These are phyloP conservation scores for Syncephalastrum sp. DNA, from an alignment of 371 early-diverging fungal genomes.

Conservation along the genomic window DNA sequence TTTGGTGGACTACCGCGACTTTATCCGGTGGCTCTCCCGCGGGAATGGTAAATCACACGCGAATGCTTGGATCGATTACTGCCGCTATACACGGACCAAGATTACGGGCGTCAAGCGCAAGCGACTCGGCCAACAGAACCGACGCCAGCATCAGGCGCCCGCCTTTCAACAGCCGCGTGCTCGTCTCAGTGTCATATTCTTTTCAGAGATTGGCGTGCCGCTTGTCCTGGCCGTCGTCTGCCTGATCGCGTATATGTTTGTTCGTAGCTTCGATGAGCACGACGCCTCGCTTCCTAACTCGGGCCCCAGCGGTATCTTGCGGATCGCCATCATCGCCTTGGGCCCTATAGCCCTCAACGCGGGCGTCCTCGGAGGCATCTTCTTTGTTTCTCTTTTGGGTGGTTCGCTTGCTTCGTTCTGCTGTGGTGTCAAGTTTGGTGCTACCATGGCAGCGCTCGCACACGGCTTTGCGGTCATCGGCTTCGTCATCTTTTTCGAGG, in stretches of 20 bases:
- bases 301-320: conserved; percentile 42
- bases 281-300: conserved; percentile 25
- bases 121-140: conserved; percentile 33
- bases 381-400: conserved; percentile 65
- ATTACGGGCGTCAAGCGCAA: conserved; percentile 79
- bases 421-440: conserved; percentile 69
- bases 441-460: conserved; percentile 67
- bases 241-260: conserved; percentile 60
- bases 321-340: conserved; percentile 59
- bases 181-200: conserved; percentile 59
- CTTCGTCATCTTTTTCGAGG: conserved; percentile 57
- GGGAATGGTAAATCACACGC: conserved; percentile 68
- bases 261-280: conserved; percentile 43
- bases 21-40: conserved; percentile 76
- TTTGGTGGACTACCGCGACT: conserved; percentile 78
- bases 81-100: conserved; percentile 66
- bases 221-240: conserved; percentile 64
- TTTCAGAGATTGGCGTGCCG: conserved; percentile 74
- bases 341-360: conserved; percentile 74
- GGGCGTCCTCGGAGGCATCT: conserved; percentile 57
- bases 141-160: conserved; percentile 39
- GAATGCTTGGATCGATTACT: conserved; percentile 74
- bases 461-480: conserved; percentile 64
- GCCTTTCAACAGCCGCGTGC: conserved; percentile 54
- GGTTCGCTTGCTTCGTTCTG: conserved; percentile 60